Evolutionary conservation across 2,329 filamentous ascomycete genomes (phyloP), one percentile per base, ranked within the genome.

Genomic region (Pleomassaria siparia): DNA sequence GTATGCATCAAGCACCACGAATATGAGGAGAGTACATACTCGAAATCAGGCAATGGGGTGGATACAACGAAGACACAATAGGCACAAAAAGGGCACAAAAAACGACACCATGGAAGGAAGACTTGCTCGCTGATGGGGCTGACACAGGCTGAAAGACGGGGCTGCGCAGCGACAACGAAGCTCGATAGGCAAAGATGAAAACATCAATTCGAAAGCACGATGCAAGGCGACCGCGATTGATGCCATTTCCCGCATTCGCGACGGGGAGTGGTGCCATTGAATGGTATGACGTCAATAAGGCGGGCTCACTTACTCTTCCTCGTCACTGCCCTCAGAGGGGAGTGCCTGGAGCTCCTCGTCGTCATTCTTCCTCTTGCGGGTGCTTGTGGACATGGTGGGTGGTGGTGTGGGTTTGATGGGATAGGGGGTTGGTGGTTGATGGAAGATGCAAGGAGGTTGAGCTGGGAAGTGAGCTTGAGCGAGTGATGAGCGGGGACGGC

Each of bases 341-440:
- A 75, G 71, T 35, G 71, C 71, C 45, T 70, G 64, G 46, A 75
- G 70, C 68, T 75, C 72, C 56, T 73, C 71, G 53, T 69, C 67
- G 41, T 72, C 70, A 46, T 73, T 69, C 67, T 74, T 74, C 54
- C 72, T 69, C 62, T 75, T 74, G 57, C 73, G 71, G 4, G 35
- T 37, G 10, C 18, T 22, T 41, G 72, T 74, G 33, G 72, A 70
- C 72, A 74, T 72, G 50, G 42, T 49, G 57, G 30, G 37, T 15
- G 44, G 44, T 37, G 39, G 25, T 41, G 30, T 15, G 24, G 45
- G 40, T 49, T 40, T 39, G 15, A 40, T 41, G 20, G 32, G 47
- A 42, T 29, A 42, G 45, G 35, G 35, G 39, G 39, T 26, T 33
- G 33, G 47, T 37, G 29, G 13, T 10, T 41, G 35, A 47, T 32